Conservation (phyloP, 2,329 filamentous ascomycete species). For the Arthroderma sp. region DNA sequence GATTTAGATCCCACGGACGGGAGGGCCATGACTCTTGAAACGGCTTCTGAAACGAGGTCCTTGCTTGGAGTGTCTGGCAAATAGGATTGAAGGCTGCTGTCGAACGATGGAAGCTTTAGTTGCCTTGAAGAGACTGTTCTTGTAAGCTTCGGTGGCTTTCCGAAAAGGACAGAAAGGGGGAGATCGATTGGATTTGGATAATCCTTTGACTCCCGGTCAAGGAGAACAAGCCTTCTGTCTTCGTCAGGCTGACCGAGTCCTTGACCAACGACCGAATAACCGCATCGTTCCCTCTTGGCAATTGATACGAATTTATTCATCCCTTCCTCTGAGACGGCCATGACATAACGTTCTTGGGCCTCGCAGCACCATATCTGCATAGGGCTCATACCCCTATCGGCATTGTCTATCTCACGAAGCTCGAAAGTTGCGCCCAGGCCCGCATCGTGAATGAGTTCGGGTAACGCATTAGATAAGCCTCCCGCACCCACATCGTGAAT, state of each 20-base stretch:
- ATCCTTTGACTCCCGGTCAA: conserved; percentile 63
- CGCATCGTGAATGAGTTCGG: conserved; percentile 83
- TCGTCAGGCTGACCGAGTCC: conserved; percentile 54
- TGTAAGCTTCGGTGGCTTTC: conserved; percentile 71
- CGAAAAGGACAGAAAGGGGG: conserved; percentile 78
- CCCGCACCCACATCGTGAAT: conserved; percentile 97
- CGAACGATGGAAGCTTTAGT: conserved; percentile 55
- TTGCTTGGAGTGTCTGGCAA: conserved; percentile 41
- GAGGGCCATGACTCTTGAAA: conserved; percentile 67
- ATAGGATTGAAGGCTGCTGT: conserved; percentile 58
- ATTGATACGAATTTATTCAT: conserved; percentile 62
- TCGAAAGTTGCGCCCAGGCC: conserved; percentile 85
- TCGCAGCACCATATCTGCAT: conserved; percentile 98
- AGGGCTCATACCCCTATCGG: conserved; percentile 83
- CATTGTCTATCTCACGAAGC: conserved; percentile 82
- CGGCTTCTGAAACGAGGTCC: conserved; percentile 52
- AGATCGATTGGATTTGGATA: conserved; percentile 73
- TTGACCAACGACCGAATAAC: conserved; percentile 79
- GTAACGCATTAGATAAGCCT: conserved; percentile 70
- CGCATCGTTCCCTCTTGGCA: conserved; percentile 69
- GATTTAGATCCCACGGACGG: conserved; percentile 93
- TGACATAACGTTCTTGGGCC: conserved; percentile 88
- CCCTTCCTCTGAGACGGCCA: conserved; percentile 69
- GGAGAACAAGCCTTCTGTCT: conserved; percentile 61
- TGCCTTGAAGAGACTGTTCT: conserved; percentile 59